phyloP scores from a whole-genome alignment of 2,329 filamentous ascomycete genomes.

The Furcasterigmium sp. region DNA sequence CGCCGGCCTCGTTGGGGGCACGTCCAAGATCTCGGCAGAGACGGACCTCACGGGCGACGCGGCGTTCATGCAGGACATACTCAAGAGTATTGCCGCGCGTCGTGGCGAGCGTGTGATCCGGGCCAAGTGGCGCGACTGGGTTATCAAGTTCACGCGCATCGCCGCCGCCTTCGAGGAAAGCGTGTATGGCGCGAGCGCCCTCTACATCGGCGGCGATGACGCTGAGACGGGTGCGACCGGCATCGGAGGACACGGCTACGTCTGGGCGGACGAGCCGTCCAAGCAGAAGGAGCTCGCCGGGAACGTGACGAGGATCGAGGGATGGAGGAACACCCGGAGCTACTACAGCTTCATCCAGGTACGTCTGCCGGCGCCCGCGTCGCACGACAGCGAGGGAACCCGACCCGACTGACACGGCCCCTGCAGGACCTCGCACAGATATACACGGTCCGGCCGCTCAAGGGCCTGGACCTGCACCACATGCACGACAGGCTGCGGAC shows the following conservation, averaged over 20 bases:
- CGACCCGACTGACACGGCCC: slow-evolving; percentile 8
- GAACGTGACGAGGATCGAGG: slow-evolving; percentile 89
- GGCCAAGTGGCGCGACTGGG: slow-evolving; percentile 90
- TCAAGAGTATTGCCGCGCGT: slow-evolving; percentile 76
- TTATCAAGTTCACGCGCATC: slow-evolving; percentile 89
- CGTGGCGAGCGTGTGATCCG: slow-evolving; percentile 87
- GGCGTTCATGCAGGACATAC: slow-evolving; percentile 82
- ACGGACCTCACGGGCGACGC: slow-evolving; percentile 78
- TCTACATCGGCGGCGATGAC: slow-evolving; percentile 79
- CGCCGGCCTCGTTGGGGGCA: slow-evolving; percentile 41
- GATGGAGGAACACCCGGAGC: slow-evolving; percentile 91
- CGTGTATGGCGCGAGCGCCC: slow-evolving; percentile 86
- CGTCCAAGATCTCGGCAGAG: slow-evolving; percentile 30
- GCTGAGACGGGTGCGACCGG: slow-evolving; percentile 51
- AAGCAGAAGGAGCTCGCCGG: slow-evolving; percentile 84
- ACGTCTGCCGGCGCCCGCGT: slow-evolving; percentile 15
- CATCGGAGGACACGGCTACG: slow-evolving; percentile 80
- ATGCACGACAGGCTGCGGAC: slow-evolving; percentile 87
- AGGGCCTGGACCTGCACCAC: slow-evolving; percentile 82
- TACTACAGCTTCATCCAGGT: slow-evolving; percentile 95
- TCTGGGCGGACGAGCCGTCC: slow-evolving; percentile 80
- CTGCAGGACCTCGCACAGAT: slow-evolving; percentile 58
- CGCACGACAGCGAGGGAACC: too few species aligned
- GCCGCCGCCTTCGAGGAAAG: slow-evolving; percentile 92
- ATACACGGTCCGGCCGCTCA: slow-evolving; percentile 62